These are phyloP conservation scores for Globisporangium cylindrosporum DNA, from an alignment of 352 stramenopile species.

Conservation along the genomic window DNA sequence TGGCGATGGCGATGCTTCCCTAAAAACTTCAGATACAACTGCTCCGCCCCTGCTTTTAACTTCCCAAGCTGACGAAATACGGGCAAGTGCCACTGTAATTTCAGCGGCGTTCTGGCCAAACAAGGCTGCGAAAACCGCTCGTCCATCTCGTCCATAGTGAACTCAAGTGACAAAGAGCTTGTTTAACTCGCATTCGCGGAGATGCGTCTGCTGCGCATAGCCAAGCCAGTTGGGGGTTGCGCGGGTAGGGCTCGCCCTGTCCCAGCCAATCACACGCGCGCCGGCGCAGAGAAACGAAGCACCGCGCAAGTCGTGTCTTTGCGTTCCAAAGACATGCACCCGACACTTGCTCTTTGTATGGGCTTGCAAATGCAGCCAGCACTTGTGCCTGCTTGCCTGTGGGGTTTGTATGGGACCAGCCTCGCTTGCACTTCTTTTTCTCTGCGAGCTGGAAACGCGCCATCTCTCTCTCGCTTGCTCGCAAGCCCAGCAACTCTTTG, in stretches of 20 bases:
- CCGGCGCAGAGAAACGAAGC: constrained; percentile 6
- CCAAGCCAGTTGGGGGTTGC: background rate
- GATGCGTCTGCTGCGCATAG: background rate
- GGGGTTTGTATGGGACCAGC: background rate
- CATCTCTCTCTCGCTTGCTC: background rate
- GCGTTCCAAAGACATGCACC: constrained; percentile 1
- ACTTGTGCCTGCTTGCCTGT: background rate
- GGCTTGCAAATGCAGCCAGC: background rate
- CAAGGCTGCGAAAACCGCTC: background rate
- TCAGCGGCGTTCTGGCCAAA: background rate
- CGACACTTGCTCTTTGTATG: constrained; percentile 9
- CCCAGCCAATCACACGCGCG: background rate
- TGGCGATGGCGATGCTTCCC: background rate
- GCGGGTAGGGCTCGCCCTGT: background rate
- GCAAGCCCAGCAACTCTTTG: background rate
- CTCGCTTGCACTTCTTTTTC: constrained; percentile 3
- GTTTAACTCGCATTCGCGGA: background rate
- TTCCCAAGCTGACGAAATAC: background rate
- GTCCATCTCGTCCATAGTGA: background rate
- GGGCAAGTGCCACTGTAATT: background rate
- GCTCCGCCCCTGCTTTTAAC: background rate
- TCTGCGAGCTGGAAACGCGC: constrained; percentile 2
- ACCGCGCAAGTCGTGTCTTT: constrained; percentile 4
- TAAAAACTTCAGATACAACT: background rate
- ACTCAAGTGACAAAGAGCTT: background rate